Conservation (phyloP, 306 rosid genomes). For the Ochetophila trinervis region DNA sequence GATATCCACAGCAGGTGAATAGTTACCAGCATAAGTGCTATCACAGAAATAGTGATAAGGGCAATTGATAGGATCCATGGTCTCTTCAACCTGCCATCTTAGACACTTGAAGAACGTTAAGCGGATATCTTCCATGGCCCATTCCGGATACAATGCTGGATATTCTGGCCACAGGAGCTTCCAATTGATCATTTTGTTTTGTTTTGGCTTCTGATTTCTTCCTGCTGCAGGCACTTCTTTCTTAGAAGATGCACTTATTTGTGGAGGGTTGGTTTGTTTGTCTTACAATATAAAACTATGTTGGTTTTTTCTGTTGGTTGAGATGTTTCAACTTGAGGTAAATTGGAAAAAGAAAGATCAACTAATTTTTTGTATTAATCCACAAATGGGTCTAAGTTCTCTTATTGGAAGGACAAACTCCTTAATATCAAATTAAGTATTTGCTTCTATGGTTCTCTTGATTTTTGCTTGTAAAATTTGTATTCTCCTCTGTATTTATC, state of each 20-base stretch:
- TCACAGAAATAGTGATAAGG: constrained; percentile 91
- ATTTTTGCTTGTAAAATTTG: constrained; percentile 19
- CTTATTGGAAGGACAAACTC: neutral
- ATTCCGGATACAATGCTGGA: constrained; percentile 46
- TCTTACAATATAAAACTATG: constrained; percentile 21
- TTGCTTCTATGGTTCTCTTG: constrained; percentile 4
- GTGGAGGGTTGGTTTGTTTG: constrained; percentile 9
- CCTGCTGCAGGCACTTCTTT: constrained; percentile 9
- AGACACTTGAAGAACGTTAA: constrained; percentile 74
- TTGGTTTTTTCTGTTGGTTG: constrained; percentile 39
- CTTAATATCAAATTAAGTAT: neutral
- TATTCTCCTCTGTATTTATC: neutral
- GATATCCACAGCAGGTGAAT: constrained; percentile 51
- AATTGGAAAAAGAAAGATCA: constrained; percentile 63
- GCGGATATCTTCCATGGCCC: constrained; percentile 39
- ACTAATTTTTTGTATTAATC: constrained; percentile 34
- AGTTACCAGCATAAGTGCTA: constrained; percentile 59
- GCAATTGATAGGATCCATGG: constrained; percentile 62
- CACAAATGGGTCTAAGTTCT: constrained; percentile 11
- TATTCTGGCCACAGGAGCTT: constrained; percentile 39
- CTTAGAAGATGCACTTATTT: neutral
- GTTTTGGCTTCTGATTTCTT: constrained; percentile 8
- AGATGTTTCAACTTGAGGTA: constrained; percentile 42
- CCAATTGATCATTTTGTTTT: constrained; percentile 41
- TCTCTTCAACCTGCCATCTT: constrained; percentile 93